These are phyloP conservation scores for Pseudoperonospora humuli DNA, from an alignment of 352 stramenopile species.

Conservation along the genomic window DNA sequence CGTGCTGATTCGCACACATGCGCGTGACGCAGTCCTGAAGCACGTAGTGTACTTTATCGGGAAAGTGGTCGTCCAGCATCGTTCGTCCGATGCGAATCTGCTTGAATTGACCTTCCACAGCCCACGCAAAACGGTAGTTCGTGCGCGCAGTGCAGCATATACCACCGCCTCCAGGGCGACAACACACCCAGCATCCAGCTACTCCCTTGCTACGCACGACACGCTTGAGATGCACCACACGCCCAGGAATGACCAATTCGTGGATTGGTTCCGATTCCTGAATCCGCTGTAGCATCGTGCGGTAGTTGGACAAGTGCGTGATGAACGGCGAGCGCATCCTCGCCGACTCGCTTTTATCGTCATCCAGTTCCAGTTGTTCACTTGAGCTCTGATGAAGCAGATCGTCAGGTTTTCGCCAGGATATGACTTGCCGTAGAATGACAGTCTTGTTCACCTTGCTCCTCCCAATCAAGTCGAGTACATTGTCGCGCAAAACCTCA, in stretches of 20 bases:
- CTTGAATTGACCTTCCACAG: constrained; percentile 47
- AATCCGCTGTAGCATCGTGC: constrained; percentile 79
- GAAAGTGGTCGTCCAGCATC: constrained; percentile 86
- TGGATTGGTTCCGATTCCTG: constrained; percentile 74
- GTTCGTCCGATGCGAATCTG: constrained; percentile 73
- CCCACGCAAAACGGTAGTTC: constrained; percentile 76
- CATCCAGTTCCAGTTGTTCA: constrained; percentile 23
- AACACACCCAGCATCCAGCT: constrained; percentile 76
- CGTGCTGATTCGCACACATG: constrained; percentile 30
- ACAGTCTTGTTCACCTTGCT: constrained; percentile 82
- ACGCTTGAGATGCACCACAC: constrained; percentile 70
- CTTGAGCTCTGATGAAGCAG: constrained; percentile 35
- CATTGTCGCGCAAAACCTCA: constrained; percentile 68
- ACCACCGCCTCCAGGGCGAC: constrained; percentile 57
- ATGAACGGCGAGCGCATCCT: constrained; percentile 35
- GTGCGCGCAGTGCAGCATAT: constrained; percentile 80
- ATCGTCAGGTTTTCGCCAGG: constrained; percentile 73
- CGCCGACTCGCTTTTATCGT: constrained; percentile 20
- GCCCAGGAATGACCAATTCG: constrained; percentile 68
- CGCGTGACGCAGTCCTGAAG: constrained; percentile 70
- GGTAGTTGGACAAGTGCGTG: constrained; percentile 65
- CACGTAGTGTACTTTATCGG: constrained; percentile 83
- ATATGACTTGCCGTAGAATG: constrained; percentile 72
- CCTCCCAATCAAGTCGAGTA: constrained; percentile 75
- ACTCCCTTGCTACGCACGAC: constrained; percentile 23